These are phyloP conservation scores for Sporothrix globosa DNA, from an alignment of 2,329 filamentous ascomycete genomes.

Conservation along the genomic window DNA sequence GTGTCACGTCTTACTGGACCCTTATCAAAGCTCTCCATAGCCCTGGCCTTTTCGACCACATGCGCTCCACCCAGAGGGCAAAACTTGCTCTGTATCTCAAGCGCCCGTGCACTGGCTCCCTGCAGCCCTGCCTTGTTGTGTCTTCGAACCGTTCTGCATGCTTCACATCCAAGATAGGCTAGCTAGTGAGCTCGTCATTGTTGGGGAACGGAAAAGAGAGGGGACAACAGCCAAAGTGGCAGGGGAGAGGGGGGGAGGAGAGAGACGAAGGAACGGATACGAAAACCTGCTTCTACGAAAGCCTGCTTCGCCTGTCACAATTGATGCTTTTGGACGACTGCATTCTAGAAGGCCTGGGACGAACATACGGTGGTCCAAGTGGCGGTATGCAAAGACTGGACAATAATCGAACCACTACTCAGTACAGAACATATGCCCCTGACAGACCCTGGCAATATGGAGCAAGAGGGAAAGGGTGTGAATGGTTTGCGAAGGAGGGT, in stretches of 20 bases:
- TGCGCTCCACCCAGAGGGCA: neutral
- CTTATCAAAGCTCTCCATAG: no score
- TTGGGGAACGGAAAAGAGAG: constrained; percentile 9
- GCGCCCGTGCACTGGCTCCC: neutral
- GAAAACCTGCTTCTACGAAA: no score
- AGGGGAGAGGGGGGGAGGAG: neutral
- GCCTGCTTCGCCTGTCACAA: no score
- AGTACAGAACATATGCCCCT: neutral
- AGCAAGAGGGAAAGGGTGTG: constrained; percentile 1
- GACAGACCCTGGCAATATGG: neutral
- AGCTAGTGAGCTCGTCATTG: constrained; percentile 15
- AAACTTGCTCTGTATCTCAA: no score
- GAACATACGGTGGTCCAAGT: neutral
- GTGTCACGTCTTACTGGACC: no score
- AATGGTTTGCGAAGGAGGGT: neutral
- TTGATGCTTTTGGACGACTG: no score
- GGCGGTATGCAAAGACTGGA: neutral
- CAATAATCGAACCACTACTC: neutral
- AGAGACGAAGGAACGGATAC: neutral
- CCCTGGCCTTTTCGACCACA: no score
- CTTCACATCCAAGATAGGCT: neutral
- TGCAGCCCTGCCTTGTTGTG: neutral
- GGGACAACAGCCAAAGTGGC: neutral
- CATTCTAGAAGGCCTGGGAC: no score
- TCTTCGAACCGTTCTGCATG: constrained; percentile 2